Conservation (phyloP, 2,329 filamentous ascomycete genomes). For the Fusarium chaquense region DNA sequence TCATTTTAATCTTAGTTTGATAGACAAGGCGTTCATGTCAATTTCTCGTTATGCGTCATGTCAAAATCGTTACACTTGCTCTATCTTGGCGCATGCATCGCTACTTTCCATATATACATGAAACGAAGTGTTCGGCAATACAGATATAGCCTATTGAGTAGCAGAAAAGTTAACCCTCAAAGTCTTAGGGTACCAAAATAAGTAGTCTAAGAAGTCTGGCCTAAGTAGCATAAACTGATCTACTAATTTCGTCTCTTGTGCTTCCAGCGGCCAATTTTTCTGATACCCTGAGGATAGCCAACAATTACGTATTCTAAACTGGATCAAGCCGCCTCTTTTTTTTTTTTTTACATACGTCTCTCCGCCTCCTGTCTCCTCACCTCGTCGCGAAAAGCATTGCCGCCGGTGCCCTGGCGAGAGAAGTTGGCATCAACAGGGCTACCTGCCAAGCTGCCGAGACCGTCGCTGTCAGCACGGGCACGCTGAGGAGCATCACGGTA, state of each 20-base stretch:
- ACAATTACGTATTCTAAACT: slow-evolving; percentile 2
- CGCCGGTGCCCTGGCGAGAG: slow-evolving; percentile 53
- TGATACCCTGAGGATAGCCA: neutral
- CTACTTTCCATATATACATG: slow-evolving; percentile 29
- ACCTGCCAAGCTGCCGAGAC: slow-evolving; percentile 62
- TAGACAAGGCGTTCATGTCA: slow-evolving; percentile 44
- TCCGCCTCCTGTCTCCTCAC: slow-evolving; percentile 60
- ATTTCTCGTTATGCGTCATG: slow-evolving; percentile 42
- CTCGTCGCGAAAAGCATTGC: slow-evolving; percentile 65
- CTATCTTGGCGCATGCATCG: slow-evolving; percentile 10
- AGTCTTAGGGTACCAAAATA: too few relatives aligned
- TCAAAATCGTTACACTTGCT: slow-evolving; percentile 38
- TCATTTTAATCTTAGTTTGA: slow-evolving; percentile 10
- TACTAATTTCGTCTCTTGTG: too few relatives aligned
- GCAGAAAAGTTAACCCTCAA: too few relatives aligned
- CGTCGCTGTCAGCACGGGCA: slow-evolving; percentile 59
- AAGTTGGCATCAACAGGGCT: slow-evolving; percentile 60
- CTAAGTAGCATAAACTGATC: too few relatives aligned
- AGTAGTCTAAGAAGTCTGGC: too few relatives aligned
- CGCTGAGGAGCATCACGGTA: slow-evolving; percentile 54
- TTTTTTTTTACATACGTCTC: slow-evolving; percentile 45
- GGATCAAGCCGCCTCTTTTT: slow-evolving; percentile 4
- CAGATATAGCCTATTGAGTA: too few relatives aligned
- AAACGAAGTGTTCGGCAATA: neutral
- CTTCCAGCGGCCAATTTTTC: too few relatives aligned